A percentile compares a stretch with the other conserved stretches of the same genome.
phyloP scores from a whole-genome alignment of 2,329 filamentous ascomycete species.

The Exophiala xenobiotica region DNA sequence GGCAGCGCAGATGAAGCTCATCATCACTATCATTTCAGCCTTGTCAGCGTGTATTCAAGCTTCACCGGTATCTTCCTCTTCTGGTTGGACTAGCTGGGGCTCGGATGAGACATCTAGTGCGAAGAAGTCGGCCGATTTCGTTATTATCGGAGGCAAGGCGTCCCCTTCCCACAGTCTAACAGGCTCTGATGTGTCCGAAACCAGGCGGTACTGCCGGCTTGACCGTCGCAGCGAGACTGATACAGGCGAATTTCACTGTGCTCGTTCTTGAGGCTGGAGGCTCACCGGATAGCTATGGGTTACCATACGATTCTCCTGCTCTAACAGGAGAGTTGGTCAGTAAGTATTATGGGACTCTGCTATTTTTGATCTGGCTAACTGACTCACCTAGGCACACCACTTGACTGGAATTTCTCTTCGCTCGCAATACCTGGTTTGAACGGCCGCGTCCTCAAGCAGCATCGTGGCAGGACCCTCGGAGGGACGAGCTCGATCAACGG shows the following conservation, averaged over 20 bases:
- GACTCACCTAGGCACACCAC: slow-evolving; percentile 25
- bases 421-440: slow-evolving; percentile 14
- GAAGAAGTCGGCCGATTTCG: slow-evolving; percentile 19
- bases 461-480: slow-evolving; percentile 24
- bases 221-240: slow-evolving; percentile 29
- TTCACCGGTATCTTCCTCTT: not conserved
- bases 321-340: slow-evolving; percentile 18
- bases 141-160: slow-evolving; percentile 26
- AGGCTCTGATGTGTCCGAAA: not conserved
- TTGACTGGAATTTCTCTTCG: slow-evolving; percentile 36
- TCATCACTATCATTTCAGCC: not conserved
- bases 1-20: not conserved
- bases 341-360: not conserved
- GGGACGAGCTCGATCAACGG: slow-evolving; percentile 24
- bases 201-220: slow-evolving; percentile 33
- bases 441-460: slow-evolving; percentile 18
- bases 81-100: not conserved
- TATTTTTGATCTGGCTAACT: not conserved
- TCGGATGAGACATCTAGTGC: not conserved
- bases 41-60: not conserved
- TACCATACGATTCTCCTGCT: slow-evolving; percentile 33
- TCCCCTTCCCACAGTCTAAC: not conserved
- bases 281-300: slow-evolving; percentile 26
- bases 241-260: slow-evolving; percentile 23
- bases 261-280: slow-evolving; percentile 30